Base-by-base conservation (phyloP, 495 filamentous ascomycete species). In the Penicillium canariense region DNA sequence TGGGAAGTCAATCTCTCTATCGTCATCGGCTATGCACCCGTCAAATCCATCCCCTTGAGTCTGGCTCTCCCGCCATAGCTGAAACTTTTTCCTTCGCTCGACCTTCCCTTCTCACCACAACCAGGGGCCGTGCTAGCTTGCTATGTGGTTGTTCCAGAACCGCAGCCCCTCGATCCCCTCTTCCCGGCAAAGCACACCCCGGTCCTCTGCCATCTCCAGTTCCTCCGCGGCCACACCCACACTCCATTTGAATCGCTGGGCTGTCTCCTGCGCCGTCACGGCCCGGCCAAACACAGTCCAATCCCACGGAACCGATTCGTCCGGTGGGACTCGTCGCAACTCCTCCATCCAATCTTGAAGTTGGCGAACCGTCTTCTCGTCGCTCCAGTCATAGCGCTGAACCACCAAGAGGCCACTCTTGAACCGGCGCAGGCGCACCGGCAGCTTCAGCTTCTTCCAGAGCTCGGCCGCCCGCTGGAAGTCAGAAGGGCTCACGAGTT, bases 161-260 rank as follows among this genome's bases (percentile, higher is more conserved):
- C 82, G 82, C 32, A 91, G 66, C 1, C 90, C 90, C 66, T 94
- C 90, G 27, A 93, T 83, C 5, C 90, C 82, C 57, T 90, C 89
- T 62, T 96, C 90, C 50, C 90, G 82, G 67, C 90, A 94, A 20
- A 96, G 68, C 11, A 84, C 82, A 0, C 95, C 94, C 58, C 81
- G 84, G 68, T 95, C 89, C 68, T 91, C 91, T 5, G 94, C 94
- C 94, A 97, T 97, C 70, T 96, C 91, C 27, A 99, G 72, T 69
- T 97, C 95, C 65, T 97, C 95, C 48, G 84, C 85, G 4, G 94
- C 95, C 18, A 99, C 94, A n/a, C 95, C 95, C 14, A 99, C 87
- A 68, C 94, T 97, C 94, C 94, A 99, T 20, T 91, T 90, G 73
- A 99, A 99, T 45, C 81, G 79, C 70, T 96, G 90, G 0, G 94